Base-by-base conservation (phyloP, 2,329 filamentous ascomycete genomes). In the Dissoconium aciculare region DNA sequence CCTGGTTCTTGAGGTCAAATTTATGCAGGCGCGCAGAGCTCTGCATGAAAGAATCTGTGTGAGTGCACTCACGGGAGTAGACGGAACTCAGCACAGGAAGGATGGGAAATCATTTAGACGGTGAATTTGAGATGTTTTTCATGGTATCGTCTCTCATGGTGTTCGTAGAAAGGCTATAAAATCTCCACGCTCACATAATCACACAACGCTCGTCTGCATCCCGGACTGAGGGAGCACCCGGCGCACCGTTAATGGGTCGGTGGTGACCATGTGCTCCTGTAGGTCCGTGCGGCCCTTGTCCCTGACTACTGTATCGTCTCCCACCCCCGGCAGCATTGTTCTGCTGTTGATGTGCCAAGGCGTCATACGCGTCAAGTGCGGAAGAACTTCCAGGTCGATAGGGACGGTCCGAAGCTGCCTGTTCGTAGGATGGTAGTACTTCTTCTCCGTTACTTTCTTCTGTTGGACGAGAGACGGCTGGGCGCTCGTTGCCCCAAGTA, bases 341-440 rank as follows among this genome's bases (percentile, higher is more conserved):
- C 19, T 23, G 19, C 19, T 37, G 34, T 14, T 23, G 29, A 24
- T 36, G 33, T 17, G 47, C 37, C 5, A 55, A 28, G 5, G 49
- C 48, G 27, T 52, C 48, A 5, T 53, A 43, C 2, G 52, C 47
- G n/a, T 45, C 45, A 5, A 54, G 36, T 5, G 52, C 47, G 30
- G 45, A 47, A 4, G 42, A 36, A 14, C 49, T 49, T 2, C 43
- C 45, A 30, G 51, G 50, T 13, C 52, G 38, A 39, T 74, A 76
- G 2, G 62, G 62, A n/a, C 63, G 61, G 26, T 63, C 61, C 10
- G 57, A 64, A 1, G 71, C 64, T 11, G 71, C 69, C 49, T 77
- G 70, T 49, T 78, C 74, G 44, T 79, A 79, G 0, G 66, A 65
- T 4, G 74, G 74, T 1, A 71, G 73, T 2, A 71, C 71, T 0